These are phyloP conservation scores for Inga oerstediana DNA, from an alignment of 306 rosid species.

Conservation along the genomic window DNA sequence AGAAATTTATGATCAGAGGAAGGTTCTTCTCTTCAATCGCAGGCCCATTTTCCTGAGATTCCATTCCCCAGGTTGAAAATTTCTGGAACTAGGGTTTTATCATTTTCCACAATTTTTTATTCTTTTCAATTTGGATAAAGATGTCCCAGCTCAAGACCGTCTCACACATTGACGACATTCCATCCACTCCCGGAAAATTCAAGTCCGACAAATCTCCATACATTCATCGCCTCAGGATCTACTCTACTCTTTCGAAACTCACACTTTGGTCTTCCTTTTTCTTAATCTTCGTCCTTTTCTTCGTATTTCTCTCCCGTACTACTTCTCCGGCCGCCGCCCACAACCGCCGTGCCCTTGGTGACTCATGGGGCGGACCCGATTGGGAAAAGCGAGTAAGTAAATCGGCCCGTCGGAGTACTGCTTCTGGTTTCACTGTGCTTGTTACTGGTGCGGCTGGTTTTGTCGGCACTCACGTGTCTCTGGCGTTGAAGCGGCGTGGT, in stretches of 20 bases:
- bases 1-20: neutral
- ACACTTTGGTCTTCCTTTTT: slow-evolving; percentile 65
- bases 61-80: neutral
- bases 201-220: slow-evolving; percentile 70
- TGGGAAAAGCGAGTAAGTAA: slow-evolving; percentile 80
- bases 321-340: slow-evolving; percentile 24
- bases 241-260: slow-evolving; percentile 53
- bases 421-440: slow-evolving; percentile 55
- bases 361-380: slow-evolving; percentile 72
- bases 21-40: neutral
- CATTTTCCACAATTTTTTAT: neutral
- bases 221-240: slow-evolving; percentile 62
- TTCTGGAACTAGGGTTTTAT: slow-evolving; percentile 3
- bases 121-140: neutral
- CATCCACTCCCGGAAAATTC: slow-evolving; percentile 81
- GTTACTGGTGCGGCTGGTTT: slow-evolving; percentile 88
- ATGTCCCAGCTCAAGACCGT: slow-evolving; percentile 62
- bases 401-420: slow-evolving; percentile 47
- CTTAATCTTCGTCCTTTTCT: slow-evolving; percentile 48
- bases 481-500: slow-evolving; percentile 77
- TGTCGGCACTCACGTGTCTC: slow-evolving; percentile 79
- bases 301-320: slow-evolving; percentile 45
- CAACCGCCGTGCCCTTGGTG: slow-evolving; percentile 47
- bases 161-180: slow-evolving; percentile 58
- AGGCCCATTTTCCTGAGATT: neutral